A percentile compares a stretch with the other conserved stretches of the same genome.
These are phyloP conservation scores for Neocallimastix lanati DNA, from an alignment of 192 early-diverging fungal genomes.

Conservation along the genomic window DNA sequence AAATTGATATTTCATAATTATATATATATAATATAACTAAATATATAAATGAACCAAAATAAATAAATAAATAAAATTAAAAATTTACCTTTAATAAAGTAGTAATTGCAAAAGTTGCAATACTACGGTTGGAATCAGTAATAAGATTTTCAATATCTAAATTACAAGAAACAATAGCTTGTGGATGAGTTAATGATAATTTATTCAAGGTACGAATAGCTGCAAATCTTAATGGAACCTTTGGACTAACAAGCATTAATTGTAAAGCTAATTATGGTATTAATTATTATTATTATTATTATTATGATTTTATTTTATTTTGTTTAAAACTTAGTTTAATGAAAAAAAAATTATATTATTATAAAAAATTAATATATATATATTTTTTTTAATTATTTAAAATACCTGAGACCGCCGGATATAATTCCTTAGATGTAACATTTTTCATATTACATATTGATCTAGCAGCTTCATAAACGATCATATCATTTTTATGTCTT, in stretches of 20 bases:
- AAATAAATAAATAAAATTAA: too few relatives aligned
- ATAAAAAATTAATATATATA: too few relatives aligned
- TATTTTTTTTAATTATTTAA: too few relatives aligned
- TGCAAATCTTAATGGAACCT: slow-evolving; percentile 83
- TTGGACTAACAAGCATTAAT: slow-evolving; percentile 81
- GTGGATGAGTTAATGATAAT: slow-evolving; percentile 74
- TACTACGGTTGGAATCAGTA: slow-evolving; percentile 86
- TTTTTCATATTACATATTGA: slow-evolving; percentile 83
- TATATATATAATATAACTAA: too few relatives aligned
- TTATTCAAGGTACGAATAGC: slow-evolving; percentile 90
- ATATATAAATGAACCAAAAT: too few relatives aligned
- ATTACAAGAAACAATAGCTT: slow-evolving; percentile 85
- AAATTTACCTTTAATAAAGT: too few relatives aligned
- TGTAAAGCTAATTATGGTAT: too few relatives aligned
- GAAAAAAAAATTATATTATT: too few relatives aligned
- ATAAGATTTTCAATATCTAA: slow-evolving; percentile 96
- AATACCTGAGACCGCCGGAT: slow-evolving; percentile 78
- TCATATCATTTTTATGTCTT: slow-evolving; percentile 93
- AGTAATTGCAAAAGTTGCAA: slow-evolving; percentile 97
- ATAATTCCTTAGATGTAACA: slow-evolving; percentile 65
- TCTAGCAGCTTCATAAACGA: slow-evolving; percentile 88
- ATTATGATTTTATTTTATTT: too few relatives aligned
- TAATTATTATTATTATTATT: too few relatives aligned
- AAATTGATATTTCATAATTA: too few relatives aligned
- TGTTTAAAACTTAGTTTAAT: too few relatives aligned